phyloP scores from a whole-genome alignment of 2,329 filamentous ascomycete genomes.

The Botrytis deweyae region DNA sequence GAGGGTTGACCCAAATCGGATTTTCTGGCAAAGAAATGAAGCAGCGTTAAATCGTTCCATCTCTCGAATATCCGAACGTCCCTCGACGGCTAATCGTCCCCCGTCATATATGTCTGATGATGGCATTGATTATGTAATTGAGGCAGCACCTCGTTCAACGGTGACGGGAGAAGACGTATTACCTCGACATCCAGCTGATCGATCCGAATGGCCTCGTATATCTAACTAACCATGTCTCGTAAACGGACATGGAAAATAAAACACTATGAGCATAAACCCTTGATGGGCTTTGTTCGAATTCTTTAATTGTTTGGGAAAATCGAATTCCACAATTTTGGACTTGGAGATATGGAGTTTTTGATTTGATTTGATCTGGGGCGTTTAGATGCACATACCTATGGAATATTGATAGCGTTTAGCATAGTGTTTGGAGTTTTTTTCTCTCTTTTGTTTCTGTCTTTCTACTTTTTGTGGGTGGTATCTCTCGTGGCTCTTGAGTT shows the following conservation, averaged over 20 bases:
- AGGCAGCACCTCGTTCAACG: slow-evolving; percentile 61
- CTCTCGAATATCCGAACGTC: slow-evolving; percentile 26
- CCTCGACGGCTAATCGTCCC: slow-evolving; percentile 52
- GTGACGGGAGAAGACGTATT: slow-evolving; percentile 49
- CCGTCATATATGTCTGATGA: slow-evolving; percentile 77
- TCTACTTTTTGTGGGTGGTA: background rate
- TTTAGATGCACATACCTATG: slow-evolving; percentile 10
- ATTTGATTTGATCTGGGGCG: background rate
- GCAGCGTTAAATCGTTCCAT: slow-evolving; percentile 28
- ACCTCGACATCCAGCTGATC: slow-evolving; percentile 51
- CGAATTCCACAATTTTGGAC: background rate
- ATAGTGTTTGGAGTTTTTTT: slow-evolving; percentile 10
- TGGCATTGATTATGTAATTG: slow-evolving; percentile 69
- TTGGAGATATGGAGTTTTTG: background rate
- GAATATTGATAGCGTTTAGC: slow-evolving; percentile 17
- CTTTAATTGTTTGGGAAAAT: background rate
- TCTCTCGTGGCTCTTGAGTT: background rate
- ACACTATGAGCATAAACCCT: slow-evolving; percentile 3
- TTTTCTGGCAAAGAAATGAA: slow-evolving; percentile 71
- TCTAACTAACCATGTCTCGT: background rate
- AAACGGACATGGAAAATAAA: background rate
- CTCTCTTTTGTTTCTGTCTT: background rate
- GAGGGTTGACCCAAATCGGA: slow-evolving; percentile 75
- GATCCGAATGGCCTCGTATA: slow-evolving; percentile 18
- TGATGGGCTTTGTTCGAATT: slow-evolving; percentile 18